These are phyloP conservation scores for Rhodotorula toruloides DNA, from an alignment of 768 basidiomycete species.

Conservation along the genomic window DNA sequence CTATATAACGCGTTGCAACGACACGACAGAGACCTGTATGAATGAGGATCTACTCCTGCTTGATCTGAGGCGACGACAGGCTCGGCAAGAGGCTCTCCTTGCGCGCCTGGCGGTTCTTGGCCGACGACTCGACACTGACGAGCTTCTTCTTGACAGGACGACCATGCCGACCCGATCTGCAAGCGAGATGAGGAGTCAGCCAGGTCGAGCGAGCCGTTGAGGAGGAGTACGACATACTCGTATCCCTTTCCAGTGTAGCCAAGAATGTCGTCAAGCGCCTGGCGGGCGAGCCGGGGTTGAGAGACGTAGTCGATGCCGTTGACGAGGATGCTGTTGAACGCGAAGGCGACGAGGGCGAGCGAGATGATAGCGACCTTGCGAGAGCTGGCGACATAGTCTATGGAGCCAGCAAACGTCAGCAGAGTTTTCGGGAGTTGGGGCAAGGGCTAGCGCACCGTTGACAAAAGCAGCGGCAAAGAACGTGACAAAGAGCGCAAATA, in stretches of 20 bases:
- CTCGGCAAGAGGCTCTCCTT: conserved; percentile 25
- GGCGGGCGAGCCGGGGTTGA: conserved; percentile 72
- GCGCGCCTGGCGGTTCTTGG: conserved; percentile 15
- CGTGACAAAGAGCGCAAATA: conserved; percentile 83
- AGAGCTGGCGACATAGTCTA: conserved; percentile 50
- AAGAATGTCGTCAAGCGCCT: conserved; percentile 65
- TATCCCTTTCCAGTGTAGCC: conserved; percentile 64
- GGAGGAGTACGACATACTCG: conserved; percentile 23
- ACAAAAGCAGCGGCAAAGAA: conserved; percentile 25
- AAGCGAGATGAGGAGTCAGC: not conserved
- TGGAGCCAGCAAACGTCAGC: not conserved
- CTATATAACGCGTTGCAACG: not conserved
- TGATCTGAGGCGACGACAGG: conserved; percentile 8
- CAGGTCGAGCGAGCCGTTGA: too few species aligned
- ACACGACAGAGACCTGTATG: not conserved
- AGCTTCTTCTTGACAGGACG: conserved; percentile 15
- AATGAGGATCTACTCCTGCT: conserved; percentile 7
- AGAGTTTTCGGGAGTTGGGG: not conserved
- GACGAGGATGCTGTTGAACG: conserved; percentile 67
- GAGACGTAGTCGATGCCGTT: conserved; percentile 91
- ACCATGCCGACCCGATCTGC: conserved; percentile 21
- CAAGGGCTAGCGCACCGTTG: conserved; percentile 18
- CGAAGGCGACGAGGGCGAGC: conserved; percentile 56
- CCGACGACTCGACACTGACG: conserved; percentile 22
- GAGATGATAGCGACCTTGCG: conserved; percentile 79